These are phyloP conservation scores for Neckera pumila DNA, from an alignment of 225 moss, liverwort and hornwort species.

Conservation along the genomic window DNA sequence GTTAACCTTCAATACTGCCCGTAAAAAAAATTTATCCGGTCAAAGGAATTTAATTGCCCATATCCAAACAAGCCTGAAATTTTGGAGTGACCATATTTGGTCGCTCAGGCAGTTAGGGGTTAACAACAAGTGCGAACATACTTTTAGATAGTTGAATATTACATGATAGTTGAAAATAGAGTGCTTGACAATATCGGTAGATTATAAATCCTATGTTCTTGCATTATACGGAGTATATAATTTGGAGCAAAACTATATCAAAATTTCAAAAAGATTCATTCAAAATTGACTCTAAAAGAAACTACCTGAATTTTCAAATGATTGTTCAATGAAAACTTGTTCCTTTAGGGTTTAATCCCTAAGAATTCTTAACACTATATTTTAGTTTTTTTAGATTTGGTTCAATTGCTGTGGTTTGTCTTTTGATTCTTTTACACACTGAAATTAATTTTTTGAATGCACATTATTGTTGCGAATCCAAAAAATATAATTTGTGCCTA, in stretches of 20 bases:
- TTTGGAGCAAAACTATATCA: neutral
- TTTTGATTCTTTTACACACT: neutral
- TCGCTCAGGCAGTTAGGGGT: too few species aligned
- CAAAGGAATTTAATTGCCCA: too few species aligned
- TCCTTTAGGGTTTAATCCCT: neutral
- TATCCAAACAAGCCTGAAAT: too few species aligned
- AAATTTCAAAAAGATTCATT: too few species aligned
- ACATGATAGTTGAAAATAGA: neutral
- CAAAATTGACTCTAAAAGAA: neutral
- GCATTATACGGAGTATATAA: too few species aligned
- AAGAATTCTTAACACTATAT: neutral
- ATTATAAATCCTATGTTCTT: neutral
- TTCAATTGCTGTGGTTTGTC: neutral
- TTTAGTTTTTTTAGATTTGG: too few species aligned
- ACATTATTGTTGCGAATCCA: accelerated
- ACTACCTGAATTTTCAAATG: neutral
- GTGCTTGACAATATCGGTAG: neutral
- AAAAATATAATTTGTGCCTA: too few species aligned
- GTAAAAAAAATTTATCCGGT: too few species aligned
- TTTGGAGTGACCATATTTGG: too few species aligned
- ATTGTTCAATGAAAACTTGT: neutral
- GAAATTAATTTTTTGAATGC: neutral
- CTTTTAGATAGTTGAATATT: neutral
- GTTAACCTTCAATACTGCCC: too few species aligned
- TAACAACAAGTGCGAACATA: too few species aligned